Base-by-base conservation (phyloP, 495 filamentous ascomycete species). In the Xylaria palmicola region DNA sequence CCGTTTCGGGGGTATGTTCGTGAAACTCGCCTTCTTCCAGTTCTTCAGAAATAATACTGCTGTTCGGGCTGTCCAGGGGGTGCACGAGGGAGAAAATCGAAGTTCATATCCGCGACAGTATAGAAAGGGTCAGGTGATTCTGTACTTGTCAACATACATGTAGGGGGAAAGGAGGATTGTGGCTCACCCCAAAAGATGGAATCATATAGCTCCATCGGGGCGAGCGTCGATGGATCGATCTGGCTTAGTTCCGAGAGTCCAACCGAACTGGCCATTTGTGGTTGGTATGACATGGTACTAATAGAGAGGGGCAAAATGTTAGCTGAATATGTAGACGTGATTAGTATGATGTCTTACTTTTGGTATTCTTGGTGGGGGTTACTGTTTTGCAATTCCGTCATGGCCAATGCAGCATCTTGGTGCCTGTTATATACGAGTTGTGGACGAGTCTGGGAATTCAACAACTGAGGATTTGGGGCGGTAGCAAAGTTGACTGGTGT, bases 151-250 rank as follows among this genome's bases (percentile, higher is more conserved):
- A 61, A 49, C 55, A 43, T 27, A n/a, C 22, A 24, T 5, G 30
- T 6, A 36, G 27, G n/a, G 37, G 22, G n/a, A 17, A 36, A 34
- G 40, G 12, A 5, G 29, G 49, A 24, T 8, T 24, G 52, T 22
- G 22, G 70, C 80, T 68, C 64, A 85, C 82, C 82, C 79, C 81
- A 83, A 54, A 83, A 85, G 41, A 85, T 85, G 3, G 79, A 82
- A 62, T 85, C 81, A 62, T 83, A 85, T 17, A 85, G 70, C 24
- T 85, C 82, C 80, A 85, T 79, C 4, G 82, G 81, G 7, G 81
- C 80, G 74, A 83, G 79, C 20, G 71, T 66, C 6, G 73, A 64
- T 9, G 77, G 77, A 53, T 81, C 79, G 20, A 80, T 74, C 13
- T 69, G 67, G 24, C 65, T 50, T 29, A 81, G 47, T n/a, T 77